Percentiles rank a stretch among this genome's conserved stretches.
phyloP scores from a whole-genome alignment of 148 eudicot genomes.

The Rhododendron kiyosumense region DNA sequence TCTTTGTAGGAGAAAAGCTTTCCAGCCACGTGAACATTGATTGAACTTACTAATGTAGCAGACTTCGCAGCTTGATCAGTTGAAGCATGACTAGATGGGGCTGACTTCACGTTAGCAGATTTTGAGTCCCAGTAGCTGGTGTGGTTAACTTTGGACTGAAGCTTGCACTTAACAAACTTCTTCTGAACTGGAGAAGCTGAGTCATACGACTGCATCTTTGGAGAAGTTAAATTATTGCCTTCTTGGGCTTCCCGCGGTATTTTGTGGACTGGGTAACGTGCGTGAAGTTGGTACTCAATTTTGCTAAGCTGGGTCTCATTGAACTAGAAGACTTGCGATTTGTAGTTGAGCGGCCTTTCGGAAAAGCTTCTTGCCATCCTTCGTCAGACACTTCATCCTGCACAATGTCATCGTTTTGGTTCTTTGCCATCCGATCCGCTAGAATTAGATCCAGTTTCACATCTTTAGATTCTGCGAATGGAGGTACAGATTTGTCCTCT shows the following conservation, averaged over 20 bases:
- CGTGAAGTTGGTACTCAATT: constrained; percentile 64
- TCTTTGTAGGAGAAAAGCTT: constrained; percentile 94
- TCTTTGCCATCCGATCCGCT: constrained; percentile 17
- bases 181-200: constrained; percentile 28
- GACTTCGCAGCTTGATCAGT: constrained; percentile 44
- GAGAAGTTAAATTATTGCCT: constrained; percentile 22
- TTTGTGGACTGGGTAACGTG: constrained; percentile 43
- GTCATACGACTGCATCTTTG: constrained; percentile 45
- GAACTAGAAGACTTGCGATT: constrained; percentile 61
- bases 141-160: constrained; percentile 48
- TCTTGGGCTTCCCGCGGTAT: too few relatives aligned
- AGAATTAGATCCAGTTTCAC: constrained; percentile 28
- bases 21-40: constrained; percentile 50
- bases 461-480: constrained; percentile 26
- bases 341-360: constrained; percentile 63
- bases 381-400: constrained; percentile 62
- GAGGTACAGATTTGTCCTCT: constrained; percentile 32
- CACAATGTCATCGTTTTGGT: constrained; percentile 31
- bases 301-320: constrained; percentile 63
- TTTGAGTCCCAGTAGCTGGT: constrained; percentile 32
- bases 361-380: constrained; percentile 98
- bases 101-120: constrained; percentile 39
- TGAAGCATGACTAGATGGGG: constrained; percentile 59
- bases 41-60: constrained; percentile 35
- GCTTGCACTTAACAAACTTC: constrained; percentile 52